Evolutionary conservation across 176 grass and related monocot genomes (phyloP), one percentile per base, ranked within the genome.

Genomic region (Musa itinerans): DNA sequence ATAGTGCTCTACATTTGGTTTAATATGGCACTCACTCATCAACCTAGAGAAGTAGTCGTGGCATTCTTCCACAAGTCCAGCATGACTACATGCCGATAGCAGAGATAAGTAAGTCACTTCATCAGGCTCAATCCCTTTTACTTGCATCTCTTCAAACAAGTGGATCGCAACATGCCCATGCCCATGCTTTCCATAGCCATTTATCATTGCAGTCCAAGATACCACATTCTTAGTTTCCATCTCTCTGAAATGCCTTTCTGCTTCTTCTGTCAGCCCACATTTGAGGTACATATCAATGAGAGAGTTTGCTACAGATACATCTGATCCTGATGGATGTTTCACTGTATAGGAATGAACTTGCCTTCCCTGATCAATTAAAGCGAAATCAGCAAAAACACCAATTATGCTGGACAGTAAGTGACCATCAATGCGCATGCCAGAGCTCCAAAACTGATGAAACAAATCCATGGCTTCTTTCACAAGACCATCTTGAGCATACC

Each of bases 31-130:
- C 8, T 81, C 64, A 10, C 58, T 69, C 0, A 43, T 21, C 22
- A 88, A 78, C 16, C 23, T 1, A 0, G 63, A 63, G 62, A 88
- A 81, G 13, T 84, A 88, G 0, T 19, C 0, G 9, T 69, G 86
- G 24, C 86, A 81, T 48, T 88, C 86, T 0, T 84, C 63, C 3
- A 88, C 61, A 1, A 88, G 71, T 12, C 79, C 86, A 53, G 79
- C 65, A 79, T 88, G 82, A 82, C 86, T 84, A 79, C 86, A 88
- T 29, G 86, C 86, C 50, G 86, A 87, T 50, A 84, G 81, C 26
- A 87, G 48, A 25, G 78, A 81, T 63, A 87, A 74, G 81, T 77
- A 81, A 8, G 74, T 22, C 29, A 87, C 86, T 53, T 84, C 81
- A 21, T 87, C 86, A 0, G 86, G 78, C 68, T 80, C 48, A 0